Base-by-base conservation (phyloP, 2,329 filamentous ascomycete genomes). In the Plenodomus tracheiphilus region DNA sequence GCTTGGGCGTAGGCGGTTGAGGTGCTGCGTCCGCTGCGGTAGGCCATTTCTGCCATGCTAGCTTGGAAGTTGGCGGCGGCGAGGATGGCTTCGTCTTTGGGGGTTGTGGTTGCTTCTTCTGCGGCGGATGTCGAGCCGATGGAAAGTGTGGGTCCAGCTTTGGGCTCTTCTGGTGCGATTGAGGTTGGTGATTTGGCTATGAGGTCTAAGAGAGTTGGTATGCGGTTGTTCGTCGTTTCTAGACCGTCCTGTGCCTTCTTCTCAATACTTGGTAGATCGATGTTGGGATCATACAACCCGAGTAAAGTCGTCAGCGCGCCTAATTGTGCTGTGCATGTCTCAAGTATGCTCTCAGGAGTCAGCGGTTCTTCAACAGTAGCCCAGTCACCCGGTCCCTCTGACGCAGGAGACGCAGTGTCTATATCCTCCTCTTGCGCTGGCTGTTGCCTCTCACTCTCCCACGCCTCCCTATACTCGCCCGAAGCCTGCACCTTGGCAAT, bases 301-400 rank as follows among this genome's bases (percentile, higher is more conserved):
- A 83, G 42, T 2, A 79, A 66, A 0, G 71, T 73, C 0, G 73
- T 74, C n/a, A 79, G 56, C 13, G 75, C 71, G 4, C 64, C 68
- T 0, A 89, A 69, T 54, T 86, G 83, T 4, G 86, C 85, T 25
- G 87, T 76, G 13, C 85, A 78, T 0, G 86, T 89, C 52, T 91
- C 87, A 1, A 89, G 74, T 6, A 91, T 78, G 1, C 84, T 83
- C 40, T 79, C 77, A 20, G 82, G 79, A 1, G 85, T 87, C 20
- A 88, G 75, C 0, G 86, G 83, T 54, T 87, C 85, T 45, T 87
- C 77, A n/a, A 90, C 78, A 3, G 78, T 81, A 16, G 84, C 85
- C 80, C 84, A 88, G 59, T 86, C 80, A 51, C 85, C 84, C 32
- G 81, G 69, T 37, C 68, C 65, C 50, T 66, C 66, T 13, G 65